These are phyloP conservation scores for Cryptococcus neoformans DNA, from an alignment of 1,284 basidiomycete genomes.

Conservation along the genomic window DNA sequence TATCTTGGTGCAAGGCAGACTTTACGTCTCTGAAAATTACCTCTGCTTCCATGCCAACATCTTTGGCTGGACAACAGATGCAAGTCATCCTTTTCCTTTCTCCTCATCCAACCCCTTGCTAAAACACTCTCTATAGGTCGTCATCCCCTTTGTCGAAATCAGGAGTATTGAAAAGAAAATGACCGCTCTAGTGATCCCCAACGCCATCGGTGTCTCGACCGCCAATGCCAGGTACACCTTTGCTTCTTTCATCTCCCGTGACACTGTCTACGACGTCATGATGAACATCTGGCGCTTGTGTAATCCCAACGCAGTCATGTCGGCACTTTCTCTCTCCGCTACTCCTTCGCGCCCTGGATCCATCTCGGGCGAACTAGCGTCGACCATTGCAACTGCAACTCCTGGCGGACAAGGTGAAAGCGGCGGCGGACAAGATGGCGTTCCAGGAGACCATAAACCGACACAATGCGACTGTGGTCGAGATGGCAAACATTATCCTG, in stretches of 20 bases:
- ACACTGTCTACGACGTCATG: constrained; percentile 94
- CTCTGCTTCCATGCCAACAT: constrained; percentile 99
- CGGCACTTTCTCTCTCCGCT: constrained; percentile 21
- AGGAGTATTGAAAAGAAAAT: constrained; percentile 91
- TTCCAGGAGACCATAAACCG: constrained; percentile 35
- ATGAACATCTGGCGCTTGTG: constrained; percentile 93
- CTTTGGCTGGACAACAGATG: constrained; percentile 97
- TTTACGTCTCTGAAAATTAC: constrained; percentile 98
- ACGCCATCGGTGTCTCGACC: constrained; percentile 90
- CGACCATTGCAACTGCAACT: constrained; percentile 9
- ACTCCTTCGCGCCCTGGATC: constrained; percentile 31
- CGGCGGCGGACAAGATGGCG: constrained; percentile 1
- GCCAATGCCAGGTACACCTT: constrained; percentile 82
- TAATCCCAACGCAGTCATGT: constrained; percentile 64
- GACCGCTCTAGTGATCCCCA: constrained; percentile 98
- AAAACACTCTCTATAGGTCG: constrained; percentile 58
- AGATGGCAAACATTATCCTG: constrained; percentile 67
- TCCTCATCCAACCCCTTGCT: not conserved
- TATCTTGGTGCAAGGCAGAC: constrained; percentile 90
- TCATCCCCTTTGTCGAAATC: constrained; percentile 88
- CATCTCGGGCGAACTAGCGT: constrained; percentile 7
- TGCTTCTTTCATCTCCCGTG: constrained; percentile 92
- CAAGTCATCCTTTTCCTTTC: constrained; percentile 51
- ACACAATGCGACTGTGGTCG: constrained; percentile 75
- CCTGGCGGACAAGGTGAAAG: not conserved